Conservation (phyloP, 2,329 filamentous ascomycete genomes). For the Pseudopyricularia javanii region DNA sequence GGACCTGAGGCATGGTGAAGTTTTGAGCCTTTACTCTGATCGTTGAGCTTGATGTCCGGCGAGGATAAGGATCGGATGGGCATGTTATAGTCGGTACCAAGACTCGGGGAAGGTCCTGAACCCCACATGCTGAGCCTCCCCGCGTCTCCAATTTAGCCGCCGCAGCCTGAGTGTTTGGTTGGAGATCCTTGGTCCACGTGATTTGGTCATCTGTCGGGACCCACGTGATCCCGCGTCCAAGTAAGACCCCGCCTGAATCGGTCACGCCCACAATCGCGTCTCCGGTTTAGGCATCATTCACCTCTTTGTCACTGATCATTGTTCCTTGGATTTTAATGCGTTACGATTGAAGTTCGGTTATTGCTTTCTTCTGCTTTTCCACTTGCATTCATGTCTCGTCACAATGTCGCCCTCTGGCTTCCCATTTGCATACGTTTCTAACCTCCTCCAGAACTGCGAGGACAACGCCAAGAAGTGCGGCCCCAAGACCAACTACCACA, state of each 20-base stretch:
- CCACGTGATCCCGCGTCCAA: no score
- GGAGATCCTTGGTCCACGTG: no score
- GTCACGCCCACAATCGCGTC: no score
- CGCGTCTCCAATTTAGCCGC: neutral
- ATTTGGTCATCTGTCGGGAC: no score
- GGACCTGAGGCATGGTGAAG: slow-evolving; percentile 15
- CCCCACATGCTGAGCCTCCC: neutral
- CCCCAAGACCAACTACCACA: slow-evolving; percentile 16
- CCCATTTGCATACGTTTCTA: slow-evolving; percentile 58
- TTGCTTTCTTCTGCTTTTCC: neutral
- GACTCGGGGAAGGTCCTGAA: neutral
- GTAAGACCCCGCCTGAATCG: no score
- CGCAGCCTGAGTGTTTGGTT: no score
- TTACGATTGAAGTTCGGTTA: no score
- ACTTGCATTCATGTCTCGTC: neutral
- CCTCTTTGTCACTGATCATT: no score
- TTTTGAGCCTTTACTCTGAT: neutral
- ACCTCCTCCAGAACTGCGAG: slow-evolving; percentile 59
- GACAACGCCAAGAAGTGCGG: slow-evolving; percentile 18
- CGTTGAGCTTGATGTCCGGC: neutral
- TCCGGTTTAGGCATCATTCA: no score
- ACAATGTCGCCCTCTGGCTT: slow-evolving; percentile 26
- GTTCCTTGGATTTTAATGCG: no score
- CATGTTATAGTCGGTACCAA: neutral
- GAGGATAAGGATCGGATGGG: neutral